Percentiles rank a stretch among this genome's conserved stretches.
These are phyloP conservation scores for Aspergillus eucalypticola DNA, from an alignment of 2,329 filamentous ascomycete genomes.

Conservation along the genomic window DNA sequence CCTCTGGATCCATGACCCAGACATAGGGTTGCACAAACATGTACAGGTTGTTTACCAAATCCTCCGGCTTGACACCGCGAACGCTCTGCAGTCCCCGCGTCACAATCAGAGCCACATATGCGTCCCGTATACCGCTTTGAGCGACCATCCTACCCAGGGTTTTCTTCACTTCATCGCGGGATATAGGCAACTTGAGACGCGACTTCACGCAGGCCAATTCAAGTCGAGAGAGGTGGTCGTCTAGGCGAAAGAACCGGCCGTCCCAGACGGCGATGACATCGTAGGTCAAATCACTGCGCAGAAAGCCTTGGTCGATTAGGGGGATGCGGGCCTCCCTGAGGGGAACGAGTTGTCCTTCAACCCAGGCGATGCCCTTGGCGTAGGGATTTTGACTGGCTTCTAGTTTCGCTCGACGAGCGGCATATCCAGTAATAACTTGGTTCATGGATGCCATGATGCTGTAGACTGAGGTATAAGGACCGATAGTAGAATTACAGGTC, in stretches of 20 bases:
- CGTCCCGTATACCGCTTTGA: conserved; percentile 51
- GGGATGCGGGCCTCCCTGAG: conserved; percentile 40
- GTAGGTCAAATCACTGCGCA: conserved; percentile 52
- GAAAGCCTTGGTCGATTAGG: conserved; percentile 1
- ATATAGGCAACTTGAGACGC: conserved; percentile 22
- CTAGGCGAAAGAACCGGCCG: conserved; percentile 53
- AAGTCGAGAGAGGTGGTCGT: conserved; percentile 52
- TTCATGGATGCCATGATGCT: conserved; percentile 1
- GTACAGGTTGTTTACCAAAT: conserved; percentile 47
- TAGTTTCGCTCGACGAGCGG: conserved; percentile 32
- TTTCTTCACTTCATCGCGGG: not conserved
- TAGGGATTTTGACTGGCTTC: conserved; percentile 41
- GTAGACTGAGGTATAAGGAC: no score
- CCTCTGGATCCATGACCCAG: conserved; percentile 52
- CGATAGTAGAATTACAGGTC: no score
- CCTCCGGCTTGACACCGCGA: conserved; percentile 36
- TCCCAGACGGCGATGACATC: conserved; percentile 56
- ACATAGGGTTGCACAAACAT: conserved; percentile 53
- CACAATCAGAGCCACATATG: conserved; percentile 54
- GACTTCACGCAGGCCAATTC: conserved; percentile 50
- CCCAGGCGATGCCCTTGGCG: conserved; percentile 51
- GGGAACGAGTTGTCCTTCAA: conserved; percentile 46
- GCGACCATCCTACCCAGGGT: conserved; percentile 43
- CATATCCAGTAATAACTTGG: conserved; percentile 41
- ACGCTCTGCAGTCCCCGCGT: conserved; percentile 51